Conservation (phyloP, 1,284 basidiomycete species). For the Amylostereum chailletii region DNA sequence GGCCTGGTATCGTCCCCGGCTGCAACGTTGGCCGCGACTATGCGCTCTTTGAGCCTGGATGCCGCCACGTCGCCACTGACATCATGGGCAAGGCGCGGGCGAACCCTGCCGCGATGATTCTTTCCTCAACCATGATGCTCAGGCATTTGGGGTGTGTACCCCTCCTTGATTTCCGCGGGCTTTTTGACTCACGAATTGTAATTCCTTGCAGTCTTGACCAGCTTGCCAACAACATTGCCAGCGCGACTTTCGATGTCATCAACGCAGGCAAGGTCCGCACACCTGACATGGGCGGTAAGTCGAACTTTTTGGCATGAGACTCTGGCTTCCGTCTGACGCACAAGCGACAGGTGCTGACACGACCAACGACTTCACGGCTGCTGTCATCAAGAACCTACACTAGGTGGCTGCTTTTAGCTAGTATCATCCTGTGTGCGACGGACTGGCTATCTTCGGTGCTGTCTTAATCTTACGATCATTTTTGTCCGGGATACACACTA, state of each 20-base stretch:
- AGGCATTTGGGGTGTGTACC: constrained; percentile 80
- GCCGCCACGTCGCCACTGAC: constrained; percentile 96
- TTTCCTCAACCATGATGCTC: constrained; percentile 98
- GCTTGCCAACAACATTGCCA: constrained; percentile 92
- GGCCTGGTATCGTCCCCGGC: constrained; percentile 95
- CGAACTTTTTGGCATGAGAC: not conserved
- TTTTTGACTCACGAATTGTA: not conserved
- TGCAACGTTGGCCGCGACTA: constrained; percentile 98
- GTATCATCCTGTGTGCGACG: too few relatives aligned
- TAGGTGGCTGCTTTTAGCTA: constrained; percentile 8
- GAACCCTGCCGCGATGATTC: constrained; percentile 97
- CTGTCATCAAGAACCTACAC: constrained; percentile 69
- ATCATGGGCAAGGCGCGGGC: constrained; percentile 97
- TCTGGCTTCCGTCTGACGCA: not conserved
- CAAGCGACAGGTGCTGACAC: constrained; percentile 60
- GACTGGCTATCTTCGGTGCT: too few relatives aligned
- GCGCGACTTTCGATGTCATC: constrained; percentile 91
- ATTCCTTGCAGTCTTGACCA: constrained; percentile 62
- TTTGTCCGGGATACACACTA: too few relatives aligned
- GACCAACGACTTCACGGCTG: constrained; percentile 89
- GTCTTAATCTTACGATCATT: too few relatives aligned
- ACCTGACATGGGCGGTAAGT: constrained; percentile 90
- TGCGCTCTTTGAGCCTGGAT: constrained; percentile 98
- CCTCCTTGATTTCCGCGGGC: not conserved
- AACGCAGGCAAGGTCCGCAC: constrained; percentile 86